Conservation (phyloP, 208 protist genomes). For the Acanthamoeba castellanii region DNA sequence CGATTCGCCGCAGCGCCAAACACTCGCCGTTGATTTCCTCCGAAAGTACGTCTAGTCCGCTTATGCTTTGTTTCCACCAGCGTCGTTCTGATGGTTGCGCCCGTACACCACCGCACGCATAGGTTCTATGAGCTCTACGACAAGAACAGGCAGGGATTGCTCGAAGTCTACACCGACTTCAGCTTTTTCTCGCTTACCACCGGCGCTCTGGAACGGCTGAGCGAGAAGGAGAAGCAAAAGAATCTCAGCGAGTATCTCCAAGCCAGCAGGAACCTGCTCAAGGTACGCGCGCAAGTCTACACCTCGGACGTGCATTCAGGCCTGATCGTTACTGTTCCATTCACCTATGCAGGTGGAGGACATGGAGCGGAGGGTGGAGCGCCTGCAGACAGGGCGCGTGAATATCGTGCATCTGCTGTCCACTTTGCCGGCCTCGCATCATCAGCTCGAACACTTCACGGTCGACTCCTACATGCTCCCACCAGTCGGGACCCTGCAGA, state of each 20-base stretch:
- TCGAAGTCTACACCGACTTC: constrained; percentile 67
- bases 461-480: constrained; percentile 68
- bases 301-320: background rate
- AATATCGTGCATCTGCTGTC: constrained; percentile 60
- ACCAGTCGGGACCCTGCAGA: background rate
- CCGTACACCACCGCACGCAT: background rate
- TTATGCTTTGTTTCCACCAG: background rate
- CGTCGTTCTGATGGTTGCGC: background rate
- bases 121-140: constrained; percentile 75
- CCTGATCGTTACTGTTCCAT: background rate
- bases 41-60: constrained; percentile 14
- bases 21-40: constrained; percentile 43
- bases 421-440: constrained; percentile 37
- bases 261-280: constrained; percentile 55
- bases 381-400: constrained; percentile 50
- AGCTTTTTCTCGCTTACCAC: constrained; percentile 62
- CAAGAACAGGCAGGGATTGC: constrained; percentile 61
- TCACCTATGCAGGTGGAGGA: constrained; percentile 2
- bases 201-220: background rate
- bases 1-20: constrained; percentile 41
- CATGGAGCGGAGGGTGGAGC: constrained; percentile 57
- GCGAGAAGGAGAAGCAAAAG: constrained; percentile 69
- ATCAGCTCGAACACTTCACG: constrained; percentile 41
- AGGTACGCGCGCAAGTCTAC: background rate
- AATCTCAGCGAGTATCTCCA: constrained; percentile 45